phyloP scores from a whole-genome alignment of 345 rosid species.

The Hypericum androsaemum region DNA sequence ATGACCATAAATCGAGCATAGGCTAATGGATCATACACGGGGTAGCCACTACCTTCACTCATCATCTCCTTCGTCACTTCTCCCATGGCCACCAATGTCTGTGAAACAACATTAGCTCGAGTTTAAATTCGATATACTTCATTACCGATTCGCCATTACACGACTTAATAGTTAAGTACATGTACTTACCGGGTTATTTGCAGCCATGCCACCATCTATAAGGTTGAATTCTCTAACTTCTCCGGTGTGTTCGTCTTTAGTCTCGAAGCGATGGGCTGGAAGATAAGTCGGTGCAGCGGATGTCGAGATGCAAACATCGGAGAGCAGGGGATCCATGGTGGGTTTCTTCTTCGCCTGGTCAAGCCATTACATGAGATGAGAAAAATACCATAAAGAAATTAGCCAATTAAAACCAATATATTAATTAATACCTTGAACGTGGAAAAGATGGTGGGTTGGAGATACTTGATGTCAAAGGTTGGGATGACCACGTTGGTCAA shows the following conservation, averaged over 20 bases:
- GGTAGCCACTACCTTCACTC: background rate
- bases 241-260: background rate
- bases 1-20: constrained; percentile 9
- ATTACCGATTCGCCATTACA: no score
- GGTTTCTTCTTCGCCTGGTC: constrained; percentile 4
- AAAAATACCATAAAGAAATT: no score
- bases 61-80: constrained; percentile 6
- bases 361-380: no score
- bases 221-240: constrained; percentile 19
- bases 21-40: background rate
- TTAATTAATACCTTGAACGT: constrained; percentile 17
- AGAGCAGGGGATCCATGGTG: constrained; percentile 5
- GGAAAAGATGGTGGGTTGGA: constrained; percentile 24
- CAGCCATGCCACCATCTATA: constrained; percentile 23
- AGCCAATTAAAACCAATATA: no score
- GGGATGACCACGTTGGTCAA: constrained; percentile 20
- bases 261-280: constrained; percentile 14
- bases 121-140: background rate
- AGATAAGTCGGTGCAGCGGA: constrained; percentile 19
- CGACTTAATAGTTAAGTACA: no score
- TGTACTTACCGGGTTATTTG: constrained; percentile 23
- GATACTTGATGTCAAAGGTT: constrained; percentile 18
- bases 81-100: constrained; percentile 9
- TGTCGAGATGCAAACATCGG: constrained; percentile 15
- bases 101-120: background rate